A percentile compares a stretch with the other conserved stretches of the same genome.
phyloP scores from a whole-genome alignment of 225 moss, liverwort and hornwort genomes.

The Thuidium tamariscinum region DNA sequence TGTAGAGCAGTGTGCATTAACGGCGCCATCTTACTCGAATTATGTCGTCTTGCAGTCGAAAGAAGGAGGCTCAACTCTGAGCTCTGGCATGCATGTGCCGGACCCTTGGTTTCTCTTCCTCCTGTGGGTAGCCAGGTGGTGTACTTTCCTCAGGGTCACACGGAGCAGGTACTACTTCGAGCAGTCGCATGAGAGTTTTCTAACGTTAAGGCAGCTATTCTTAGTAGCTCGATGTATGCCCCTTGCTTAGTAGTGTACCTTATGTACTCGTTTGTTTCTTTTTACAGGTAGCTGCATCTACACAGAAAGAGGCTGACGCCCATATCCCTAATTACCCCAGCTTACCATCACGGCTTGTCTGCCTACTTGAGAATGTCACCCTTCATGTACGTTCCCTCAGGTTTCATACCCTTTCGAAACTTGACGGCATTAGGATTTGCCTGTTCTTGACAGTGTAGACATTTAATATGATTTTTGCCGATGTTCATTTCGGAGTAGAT shows the following conservation, averaged over 20 bases:
- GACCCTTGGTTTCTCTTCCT: conserved; percentile 46
- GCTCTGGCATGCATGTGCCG: conserved; percentile 55
- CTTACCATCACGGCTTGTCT: conserved; percentile 40
- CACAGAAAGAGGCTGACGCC: conserved; percentile 45
- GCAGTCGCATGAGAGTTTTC: background rate
- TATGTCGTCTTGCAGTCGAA: conserved; percentile 26
- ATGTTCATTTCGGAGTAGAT: background rate
- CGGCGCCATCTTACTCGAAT: conserved; percentile 1
- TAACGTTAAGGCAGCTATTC: background rate
- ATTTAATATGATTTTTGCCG: background rate
- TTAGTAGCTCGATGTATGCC: background rate
- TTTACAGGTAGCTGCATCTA: conserved; percentile 45
- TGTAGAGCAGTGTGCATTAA: background rate
- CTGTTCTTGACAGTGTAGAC: background rate
- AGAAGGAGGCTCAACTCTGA: conserved; percentile 40
- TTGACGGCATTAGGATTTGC: background rate
- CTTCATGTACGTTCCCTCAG: conserved; percentile 31
- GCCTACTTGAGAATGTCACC: conserved; percentile 44
- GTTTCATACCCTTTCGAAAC: background rate
- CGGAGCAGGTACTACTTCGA: conserved; percentile 35
- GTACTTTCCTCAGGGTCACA: conserved; percentile 53
- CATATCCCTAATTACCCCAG: conserved; percentile 52
- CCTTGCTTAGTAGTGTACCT: background rate
- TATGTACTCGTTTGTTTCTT: background rate
- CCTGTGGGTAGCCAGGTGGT: conserved; percentile 37